Evolutionary conservation across 441 rosid species (phyloP), one percentile per base, ranked within the genome.

Genomic region (Pelargonium citronellum): DNA sequence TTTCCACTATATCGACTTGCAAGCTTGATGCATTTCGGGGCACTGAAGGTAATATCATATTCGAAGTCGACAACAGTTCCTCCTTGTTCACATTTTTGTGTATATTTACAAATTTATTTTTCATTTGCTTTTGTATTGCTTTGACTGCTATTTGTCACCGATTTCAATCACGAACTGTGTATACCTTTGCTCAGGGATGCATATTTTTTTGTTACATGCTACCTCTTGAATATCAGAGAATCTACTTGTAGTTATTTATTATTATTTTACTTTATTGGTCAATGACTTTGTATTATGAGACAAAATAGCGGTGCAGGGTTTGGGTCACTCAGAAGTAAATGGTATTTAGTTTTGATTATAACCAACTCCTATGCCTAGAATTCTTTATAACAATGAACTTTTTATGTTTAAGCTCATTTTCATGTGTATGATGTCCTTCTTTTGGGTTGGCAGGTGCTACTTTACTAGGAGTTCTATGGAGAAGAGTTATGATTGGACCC

Each of bases 1-100:
- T 95, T 79, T 89, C 96, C 66, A 91, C 99, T 55, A 84, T 89
- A 71, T 87, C 99, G 49, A 86, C 91, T 65, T 79, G 88, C 39
- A 91, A 85, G 73, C 80, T 78, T 78, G 86, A 85, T 78, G 64
- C 73, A 13, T 74, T 81, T 73, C 79, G 71, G 69, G 76, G 76
- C 69, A 62, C 75, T 44, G 95, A 88, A 86, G 97, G 95, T 89
- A 78, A 75, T 75, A 9, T 44, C 62, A 47, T 39, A 6, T 55
- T 19, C 3, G 22, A 60, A 44, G 39, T 22, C 1, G 39, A 61
- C 13, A 19, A 9, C 65, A 22, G 9, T 61, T 24, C 24, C 53
- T 20, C 22, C 24, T 15, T 66, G 24, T 34, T 12, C 53, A 24
- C 12, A 62, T 66, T 66, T 10, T 58, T 58, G 13, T 19, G 30